phyloP scores from a whole-genome alignment of 805 yeast genomes.

The Kluyveromyces wickerhamii region DNA sequence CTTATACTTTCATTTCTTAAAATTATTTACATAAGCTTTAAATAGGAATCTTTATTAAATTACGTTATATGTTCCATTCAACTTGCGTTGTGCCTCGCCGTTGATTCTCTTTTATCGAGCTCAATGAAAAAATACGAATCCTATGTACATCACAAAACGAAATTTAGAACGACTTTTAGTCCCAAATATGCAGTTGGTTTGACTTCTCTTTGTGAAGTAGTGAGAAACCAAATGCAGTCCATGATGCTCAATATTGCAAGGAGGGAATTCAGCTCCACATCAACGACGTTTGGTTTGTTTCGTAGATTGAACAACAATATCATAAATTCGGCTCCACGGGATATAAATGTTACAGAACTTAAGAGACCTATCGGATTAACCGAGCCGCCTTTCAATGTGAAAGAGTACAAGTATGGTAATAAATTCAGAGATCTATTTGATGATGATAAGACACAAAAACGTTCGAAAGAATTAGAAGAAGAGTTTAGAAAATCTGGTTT shows the following conservation, averaged over 20 bases:
- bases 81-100: no score
- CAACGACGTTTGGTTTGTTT: background rate
- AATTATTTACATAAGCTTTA: background rate
- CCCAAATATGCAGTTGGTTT: no score
- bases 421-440: conserved; percentile 40
- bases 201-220: no score
- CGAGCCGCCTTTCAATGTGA: conserved; percentile 29
- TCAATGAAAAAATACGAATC: no score
- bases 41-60: background rate
- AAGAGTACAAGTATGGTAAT: conserved; percentile 36
- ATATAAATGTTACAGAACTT: conserved; percentile 29
- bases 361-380: conserved; percentile 41
- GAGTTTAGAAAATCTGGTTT: conserved; percentile 64
- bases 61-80: no score
- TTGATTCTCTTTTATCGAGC: no score
- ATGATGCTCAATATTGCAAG: no score
- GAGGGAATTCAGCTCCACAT: background rate
- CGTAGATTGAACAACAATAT: conserved; percentile 4
- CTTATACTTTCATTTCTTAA: background rate
- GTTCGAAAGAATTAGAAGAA: conserved; percentile 47
- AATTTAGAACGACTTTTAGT: no score
- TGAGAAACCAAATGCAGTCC: no score
- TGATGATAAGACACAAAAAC: conserved; percentile 37
- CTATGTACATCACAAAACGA: no score
- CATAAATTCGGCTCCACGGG: conserved; percentile 31